phyloP scores from a whole-genome alignment of 345 rosid species.

The Acer yangbiense region DNA sequence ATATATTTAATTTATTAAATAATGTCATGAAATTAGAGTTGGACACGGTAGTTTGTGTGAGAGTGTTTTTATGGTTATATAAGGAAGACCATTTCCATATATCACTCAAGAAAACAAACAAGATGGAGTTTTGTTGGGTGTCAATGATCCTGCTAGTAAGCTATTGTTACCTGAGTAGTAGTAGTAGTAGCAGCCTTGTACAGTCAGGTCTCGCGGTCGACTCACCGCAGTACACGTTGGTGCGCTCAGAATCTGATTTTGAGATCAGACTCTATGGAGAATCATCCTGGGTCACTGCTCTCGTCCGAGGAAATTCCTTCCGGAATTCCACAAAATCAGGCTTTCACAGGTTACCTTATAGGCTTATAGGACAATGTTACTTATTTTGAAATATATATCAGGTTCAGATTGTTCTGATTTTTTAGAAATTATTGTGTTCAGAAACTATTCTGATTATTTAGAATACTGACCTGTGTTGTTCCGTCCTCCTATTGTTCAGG shows the following conservation, averaged over 20 bases:
- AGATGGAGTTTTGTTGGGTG: slow-evolving; percentile 17
- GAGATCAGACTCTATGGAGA: slow-evolving; percentile 46
- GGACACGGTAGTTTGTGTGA: too few relatives aligned
- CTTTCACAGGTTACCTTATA: slow-evolving; percentile 45
- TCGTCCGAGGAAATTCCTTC: slow-evolving; percentile 40
- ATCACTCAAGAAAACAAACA: background rate
- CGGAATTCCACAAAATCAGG: slow-evolving; percentile 43
- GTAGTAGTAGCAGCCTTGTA: slow-evolving; percentile 9
- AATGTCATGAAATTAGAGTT: too few relatives aligned
- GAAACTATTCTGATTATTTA: too few relatives aligned
- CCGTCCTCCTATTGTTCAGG: slow-evolving; percentile 24
- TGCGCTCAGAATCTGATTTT: slow-evolving; percentile 36
- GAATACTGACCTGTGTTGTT: background rate
- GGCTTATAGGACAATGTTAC: too few relatives aligned
- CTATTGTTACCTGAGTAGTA: background rate
- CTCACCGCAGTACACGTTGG: slow-evolving; percentile 34
- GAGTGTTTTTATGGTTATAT: slow-evolving; percentile 13
- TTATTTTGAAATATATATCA: background rate
- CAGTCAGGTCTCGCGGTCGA: slow-evolving; percentile 25
- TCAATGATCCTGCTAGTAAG: background rate
- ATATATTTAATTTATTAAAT: too few relatives aligned
- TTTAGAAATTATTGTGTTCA: too few relatives aligned
- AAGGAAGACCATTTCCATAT: slow-evolving; percentile 5
- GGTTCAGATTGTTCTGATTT: background rate
- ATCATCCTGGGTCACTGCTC: slow-evolving; percentile 43